Conservation (phyloP, 805 yeast species). For the Helenozyma rhizophorensis region DNA sequence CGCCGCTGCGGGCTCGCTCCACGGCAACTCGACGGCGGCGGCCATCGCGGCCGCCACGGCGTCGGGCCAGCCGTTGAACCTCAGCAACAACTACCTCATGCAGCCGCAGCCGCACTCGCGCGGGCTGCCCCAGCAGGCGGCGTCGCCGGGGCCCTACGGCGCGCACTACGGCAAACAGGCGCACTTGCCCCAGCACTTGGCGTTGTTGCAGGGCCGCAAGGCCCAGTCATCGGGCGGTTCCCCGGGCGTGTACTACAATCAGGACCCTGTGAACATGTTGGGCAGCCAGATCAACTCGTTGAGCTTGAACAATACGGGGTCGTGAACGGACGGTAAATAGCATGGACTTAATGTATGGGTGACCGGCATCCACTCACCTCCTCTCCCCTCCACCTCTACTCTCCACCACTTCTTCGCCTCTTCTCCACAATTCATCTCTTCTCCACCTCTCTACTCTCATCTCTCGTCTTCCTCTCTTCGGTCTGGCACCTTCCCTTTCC, state of each 20-base stretch:
- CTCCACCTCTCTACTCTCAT: too few species aligned
- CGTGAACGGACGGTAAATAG: too few species aligned
- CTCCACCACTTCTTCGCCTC: too few species aligned
- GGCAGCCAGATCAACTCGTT: conserved; percentile 30
- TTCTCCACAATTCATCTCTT: too few species aligned
- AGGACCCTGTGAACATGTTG: conserved; percentile 12
- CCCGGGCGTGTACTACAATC: conserved; percentile 12
- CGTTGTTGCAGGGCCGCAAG: conserved; percentile 15
- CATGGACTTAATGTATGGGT: too few species aligned
- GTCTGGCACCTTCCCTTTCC: too few species aligned
- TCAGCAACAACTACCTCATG: conserved; percentile 26
- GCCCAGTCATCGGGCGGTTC: conserved; percentile 14
- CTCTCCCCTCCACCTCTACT: too few species aligned
- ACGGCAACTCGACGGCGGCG: conserved; percentile 40
- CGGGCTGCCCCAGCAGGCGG: conserved; percentile 3
- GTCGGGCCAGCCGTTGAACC: conserved; percentile 41
- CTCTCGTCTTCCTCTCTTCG: too few species aligned
- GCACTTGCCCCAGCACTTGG: conserved; percentile 20
- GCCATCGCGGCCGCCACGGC: conserved; percentile 47
- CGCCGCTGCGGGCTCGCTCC: conserved; percentile 14
- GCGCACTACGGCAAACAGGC: conserved; percentile 14
- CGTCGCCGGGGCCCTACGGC: conserved; percentile 10
- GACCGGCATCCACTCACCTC: too few species aligned
- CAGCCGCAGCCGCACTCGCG: conserved; percentile 30
- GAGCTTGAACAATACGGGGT: conserved; percentile 11